Evolutionary conservation across 2,329 filamentous ascomycete genomes (phyloP).

Genomic region (Exophiala alcalophila): DNA sequence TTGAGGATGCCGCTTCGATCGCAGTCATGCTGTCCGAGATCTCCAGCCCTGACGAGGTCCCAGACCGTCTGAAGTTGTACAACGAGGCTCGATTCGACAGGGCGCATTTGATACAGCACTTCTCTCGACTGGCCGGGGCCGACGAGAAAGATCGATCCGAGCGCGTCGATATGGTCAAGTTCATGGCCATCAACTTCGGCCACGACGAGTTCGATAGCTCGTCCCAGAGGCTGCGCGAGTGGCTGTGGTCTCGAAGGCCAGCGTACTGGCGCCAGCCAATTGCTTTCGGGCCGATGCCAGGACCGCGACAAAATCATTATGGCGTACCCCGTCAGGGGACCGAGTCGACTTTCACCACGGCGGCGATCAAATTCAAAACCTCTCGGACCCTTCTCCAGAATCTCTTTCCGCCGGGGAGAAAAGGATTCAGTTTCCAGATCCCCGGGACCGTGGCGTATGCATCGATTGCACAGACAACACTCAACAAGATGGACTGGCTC

Average conservation of each 20-base stretch:
- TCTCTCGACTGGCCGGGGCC: constrained; percentile 52
- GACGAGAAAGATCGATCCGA: constrained; percentile 38
- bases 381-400: constrained; percentile 51
- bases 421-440: constrained; percentile 42
- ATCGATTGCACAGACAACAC: constrained; percentile 42
- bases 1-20: constrained; percentile 64
- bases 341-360: constrained; percentile 44
- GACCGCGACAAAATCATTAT: constrained; percentile 42
- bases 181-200: constrained; percentile 53
- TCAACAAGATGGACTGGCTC: constrained; percentile 58
- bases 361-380: constrained; percentile 52
- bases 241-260: constrained; percentile 43
- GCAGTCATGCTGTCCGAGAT: constrained; percentile 51
- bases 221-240: constrained; percentile 49
- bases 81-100: constrained; percentile 57
- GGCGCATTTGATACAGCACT: constrained; percentile 57
- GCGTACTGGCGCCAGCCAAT: constrained; percentile 43
- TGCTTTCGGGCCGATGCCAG: constrained; percentile 17
- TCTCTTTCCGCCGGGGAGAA: constrained; percentile 44
- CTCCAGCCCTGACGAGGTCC: constrained; percentile 43
- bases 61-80: constrained; percentile 58
- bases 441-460: constrained; percentile 47
- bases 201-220: constrained; percentile 60
- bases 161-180: constrained; percentile 31
- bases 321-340: constrained; percentile 32